Base-by-base conservation (phyloP, 345 rosid species). In the Luvunga scandens region DNA sequence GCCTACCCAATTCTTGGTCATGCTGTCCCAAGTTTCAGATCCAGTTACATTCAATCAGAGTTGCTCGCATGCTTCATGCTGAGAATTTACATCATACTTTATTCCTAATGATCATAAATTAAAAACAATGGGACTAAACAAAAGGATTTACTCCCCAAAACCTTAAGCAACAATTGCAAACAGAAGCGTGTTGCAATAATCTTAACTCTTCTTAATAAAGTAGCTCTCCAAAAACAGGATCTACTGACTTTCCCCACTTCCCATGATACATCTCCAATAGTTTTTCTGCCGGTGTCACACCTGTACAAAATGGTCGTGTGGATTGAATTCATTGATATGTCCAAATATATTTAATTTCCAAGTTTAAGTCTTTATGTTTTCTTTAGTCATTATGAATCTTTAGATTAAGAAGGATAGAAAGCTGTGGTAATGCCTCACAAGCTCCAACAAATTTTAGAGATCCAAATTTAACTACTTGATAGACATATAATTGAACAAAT, bases 251-350 rank as follows among this genome's bases (percentile, higher is more conserved):
- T 66, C 88, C 95, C 98, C 98, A 94, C 28, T 91, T 91, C 68
- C 91, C 95, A 45, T 92, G 70, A 85, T 90, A 94, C 88, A 91
- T n/a, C 22, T 92, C 93, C 89, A 94, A 83, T 31, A 92, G 98
- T 74, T 90, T 84, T 87, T 94, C 98, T 1, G 95, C 98, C 0
- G 98, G 97, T 39, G 98, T 94, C 34, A 91, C 89, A 65, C 98
- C 97, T 94, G 85, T 56, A 81, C 67, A 68, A 66, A n/a, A 39
- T 57, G 19, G 50, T 42, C 66, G 64, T 3, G 59, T 18, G 13
- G 53, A 39, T 39, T 50, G 31, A 63, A 13, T 70, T 28, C 13
- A 50, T 56, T 34, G 42, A 24, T 63, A 31, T 57, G 1, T 22
- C 62, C 55, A 27, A 36, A 70, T 28, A 16, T 48, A 38, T 71